Evolutionary conservation across 2,329 filamentous ascomycete species (phyloP).

Genomic region (Aureobasidium sp.): DNA sequence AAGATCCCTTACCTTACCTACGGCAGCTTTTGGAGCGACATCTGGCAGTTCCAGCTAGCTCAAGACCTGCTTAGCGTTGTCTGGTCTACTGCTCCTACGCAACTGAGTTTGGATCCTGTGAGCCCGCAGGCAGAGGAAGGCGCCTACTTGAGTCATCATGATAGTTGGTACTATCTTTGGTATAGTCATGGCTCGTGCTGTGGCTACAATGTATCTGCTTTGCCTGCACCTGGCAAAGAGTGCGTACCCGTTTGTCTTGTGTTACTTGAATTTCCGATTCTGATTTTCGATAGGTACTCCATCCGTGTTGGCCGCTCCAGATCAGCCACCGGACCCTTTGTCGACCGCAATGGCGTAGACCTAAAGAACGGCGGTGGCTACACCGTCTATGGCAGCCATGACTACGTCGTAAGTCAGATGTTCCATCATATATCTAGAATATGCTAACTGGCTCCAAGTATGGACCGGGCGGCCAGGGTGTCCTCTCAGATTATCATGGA

Average conservation of each 20-base stretch:
- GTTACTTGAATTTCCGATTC: too few species aligned
- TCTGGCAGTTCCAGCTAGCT: constrained; percentile 51
- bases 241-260: constrained; percentile 30
- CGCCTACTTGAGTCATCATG: constrained; percentile 46
- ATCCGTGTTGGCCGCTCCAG: constrained; percentile 54
- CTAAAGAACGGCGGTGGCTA: constrained; percentile 53
- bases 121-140: constrained; percentile 50
- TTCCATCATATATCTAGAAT: neutral
- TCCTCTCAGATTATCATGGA: constrained; percentile 40
- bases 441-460: constrained; percentile 30
- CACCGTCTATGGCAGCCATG: constrained; percentile 52
- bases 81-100: constrained; percentile 37
- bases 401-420: constrained; percentile 30
- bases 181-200: constrained; percentile 56
- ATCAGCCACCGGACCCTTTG: constrained; percentile 45
- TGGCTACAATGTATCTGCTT: constrained; percentile 39
- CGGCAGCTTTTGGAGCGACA: constrained; percentile 59
- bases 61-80: constrained; percentile 38
- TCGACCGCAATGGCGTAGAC: constrained; percentile 44
- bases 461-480: constrained; percentile 57
- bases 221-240: constrained; percentile 48
- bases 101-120: constrained; percentile 46
- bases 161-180: constrained; percentile 56
- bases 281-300: constrained; percentile 39
- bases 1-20: constrained; percentile 47